Percentiles rank a stretch among this genome's conserved stretches.
phyloP scores from a whole-genome alignment of 768 basidiomycete species.

The Clitopilus passeckerianus region DNA sequence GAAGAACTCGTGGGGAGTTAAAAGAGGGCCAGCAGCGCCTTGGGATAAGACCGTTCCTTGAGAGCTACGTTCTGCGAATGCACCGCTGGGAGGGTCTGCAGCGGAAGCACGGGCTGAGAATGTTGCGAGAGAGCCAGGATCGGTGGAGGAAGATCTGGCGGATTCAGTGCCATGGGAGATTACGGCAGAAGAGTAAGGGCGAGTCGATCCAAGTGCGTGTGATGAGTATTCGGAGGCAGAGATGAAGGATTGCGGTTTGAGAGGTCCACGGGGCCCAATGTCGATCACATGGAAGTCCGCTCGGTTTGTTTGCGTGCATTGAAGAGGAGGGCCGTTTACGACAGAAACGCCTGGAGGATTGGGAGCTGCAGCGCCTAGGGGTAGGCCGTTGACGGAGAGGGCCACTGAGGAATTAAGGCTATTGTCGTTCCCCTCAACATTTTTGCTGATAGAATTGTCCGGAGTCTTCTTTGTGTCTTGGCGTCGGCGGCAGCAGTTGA shows the following conservation, averaged over 20 bases:
- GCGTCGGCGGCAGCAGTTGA: constrained; percentile 5
- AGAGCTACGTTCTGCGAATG: neutral
- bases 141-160: neutral
- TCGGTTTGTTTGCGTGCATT: neutral
- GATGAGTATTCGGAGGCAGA: neutral
- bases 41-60: neutral
- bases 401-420: constrained; percentile 3
- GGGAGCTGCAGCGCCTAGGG: neutral
- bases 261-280: neutral
- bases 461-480: constrained; percentile 5
- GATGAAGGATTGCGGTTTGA: neutral
- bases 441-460: constrained; percentile 1
- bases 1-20: constrained; percentile 14
- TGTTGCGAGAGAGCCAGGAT: neutral
- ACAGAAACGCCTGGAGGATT: neutral
- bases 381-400: neutral
- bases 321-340: neutral
- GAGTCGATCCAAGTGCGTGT: neutral
- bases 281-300: neutral
- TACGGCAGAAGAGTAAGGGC: neutral
- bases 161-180: neutral
- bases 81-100: neutral
- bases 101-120: constrained; percentile 3
- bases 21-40: constrained; percentile 1
- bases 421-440: constrained; percentile 7